Base-by-base conservation (phyloP, 495 filamentous ascomycete species). In the Daldinia caldariorum region DNA sequence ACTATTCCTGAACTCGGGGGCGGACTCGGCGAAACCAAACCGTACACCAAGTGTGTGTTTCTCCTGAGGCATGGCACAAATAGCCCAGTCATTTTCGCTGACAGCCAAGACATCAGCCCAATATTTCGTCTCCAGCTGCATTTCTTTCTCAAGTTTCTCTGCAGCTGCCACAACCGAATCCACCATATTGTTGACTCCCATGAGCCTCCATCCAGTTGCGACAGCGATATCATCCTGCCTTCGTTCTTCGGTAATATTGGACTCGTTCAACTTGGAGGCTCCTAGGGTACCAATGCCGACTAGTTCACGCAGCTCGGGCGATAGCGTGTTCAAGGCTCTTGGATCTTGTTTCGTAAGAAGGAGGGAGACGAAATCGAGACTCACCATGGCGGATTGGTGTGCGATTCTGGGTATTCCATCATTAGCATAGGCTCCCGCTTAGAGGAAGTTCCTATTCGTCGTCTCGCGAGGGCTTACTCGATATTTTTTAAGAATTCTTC, bases 1-100 rank as follows among this genome's bases (percentile, higher is more conserved):
- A 16, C 88, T 89, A 58, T 90, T 84, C 70, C 88, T 90, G 76
- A 97, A 97, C 26, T 88, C 85, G 9, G 90, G 83, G 4, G 89
- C 86, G 41, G 92, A 91, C 82, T 97, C 94, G 12, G 89, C 81
- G 77, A 97, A 97, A 10, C 96, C 96, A 81, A 92, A 97, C 61
- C 89, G 88, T 39, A 98, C 94, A 38, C 89, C 93, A 34, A 98
- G 81, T 2, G 89, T 89, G 73, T 92, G 87, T 57, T 83, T 84
- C 39, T 94, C 89, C 26, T 89, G 84, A 0, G 93, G 91, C 26
- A 94, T 73, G 26, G 90, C 84, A 70, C 87, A 92, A 7, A 97
- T 75, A 26, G 91, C 86, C 94, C 95, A 99, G 3, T 94, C 92
- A 32, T 89, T 88, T 47, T 94, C 87, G 67, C 89, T 91, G 31